Conservation (phyloP, 805 yeast genomes). For the Soucietia sequanensis region DNA sequence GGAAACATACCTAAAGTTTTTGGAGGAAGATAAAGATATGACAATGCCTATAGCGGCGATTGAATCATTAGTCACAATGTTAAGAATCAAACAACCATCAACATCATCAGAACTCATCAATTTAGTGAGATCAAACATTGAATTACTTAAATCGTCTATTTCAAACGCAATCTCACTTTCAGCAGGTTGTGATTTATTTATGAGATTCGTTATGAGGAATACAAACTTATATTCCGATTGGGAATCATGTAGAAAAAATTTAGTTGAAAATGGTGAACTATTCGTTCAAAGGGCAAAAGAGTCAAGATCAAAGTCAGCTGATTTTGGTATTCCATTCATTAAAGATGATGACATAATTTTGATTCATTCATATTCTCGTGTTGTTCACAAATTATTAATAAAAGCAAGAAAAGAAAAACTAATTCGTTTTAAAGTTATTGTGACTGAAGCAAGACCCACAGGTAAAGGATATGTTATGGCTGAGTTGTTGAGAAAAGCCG, state of each 20-base stretch:
- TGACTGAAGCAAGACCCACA: conserved; percentile 90
- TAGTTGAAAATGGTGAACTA: conserved; percentile 90
- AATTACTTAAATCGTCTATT: conserved; percentile 70
- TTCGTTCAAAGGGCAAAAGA: conserved; percentile 91
- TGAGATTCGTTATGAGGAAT: conserved; percentile 88
- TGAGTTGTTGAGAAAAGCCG: conserved; percentile 57
- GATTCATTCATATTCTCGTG: conserved; percentile 91
- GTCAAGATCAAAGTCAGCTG: conserved; percentile 83
- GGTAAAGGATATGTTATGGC: conserved; percentile 76
- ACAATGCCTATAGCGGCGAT: conserved; percentile 99
- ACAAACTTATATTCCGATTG: conserved; percentile 87
- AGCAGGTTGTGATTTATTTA: conserved; percentile 97
- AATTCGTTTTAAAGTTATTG: conserved; percentile 83
- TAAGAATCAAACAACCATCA: conserved; percentile 80
- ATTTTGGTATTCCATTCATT: conserved; percentile 82
- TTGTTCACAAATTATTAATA: conserved; percentile 71
- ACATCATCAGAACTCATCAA: conserved; percentile 92
- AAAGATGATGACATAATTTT: conserved; percentile 89
- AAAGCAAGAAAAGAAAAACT: conserved; percentile 72
- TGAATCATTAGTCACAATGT: conserved; percentile 83
- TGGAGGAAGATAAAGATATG: conserved; percentile 91
- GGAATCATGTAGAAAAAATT: conserved; percentile 86
- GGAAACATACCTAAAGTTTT: conserved; percentile 71
- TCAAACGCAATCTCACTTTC: conserved; percentile 89
- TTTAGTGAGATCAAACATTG: conserved; percentile 73